Percentiles rank a stretch among this genome's conserved stretches.
Conservation (phyloP, 2,329 filamentous ascomycete genomes). For the Neonectria faginata region DNA sequence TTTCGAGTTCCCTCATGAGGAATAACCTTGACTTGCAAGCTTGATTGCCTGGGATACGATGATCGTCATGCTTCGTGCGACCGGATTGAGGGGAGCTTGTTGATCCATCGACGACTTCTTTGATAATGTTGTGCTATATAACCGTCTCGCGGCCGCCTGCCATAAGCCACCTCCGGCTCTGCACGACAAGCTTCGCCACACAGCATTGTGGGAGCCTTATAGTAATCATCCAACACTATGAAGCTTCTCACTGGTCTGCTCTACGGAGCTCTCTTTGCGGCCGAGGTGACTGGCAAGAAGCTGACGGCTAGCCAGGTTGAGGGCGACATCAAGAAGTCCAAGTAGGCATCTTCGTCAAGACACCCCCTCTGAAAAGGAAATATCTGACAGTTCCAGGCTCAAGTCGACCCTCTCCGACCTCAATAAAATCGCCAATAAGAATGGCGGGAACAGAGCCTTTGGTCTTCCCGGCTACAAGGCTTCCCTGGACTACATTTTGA, state of each 20-base stretch:
- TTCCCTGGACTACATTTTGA: constrained; percentile 67
- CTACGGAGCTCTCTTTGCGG: constrained; percentile 39
- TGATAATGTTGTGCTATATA: constrained; percentile 30
- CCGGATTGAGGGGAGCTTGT: neutral
- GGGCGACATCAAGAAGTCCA: constrained; percentile 41
- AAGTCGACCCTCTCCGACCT: constrained; percentile 66
- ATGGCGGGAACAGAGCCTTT: constrained; percentile 71
- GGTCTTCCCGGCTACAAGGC: constrained; percentile 69
- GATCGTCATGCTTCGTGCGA: constrained; percentile 18
- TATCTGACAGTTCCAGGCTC: constrained; percentile 54
- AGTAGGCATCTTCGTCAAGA: constrained; percentile 23
- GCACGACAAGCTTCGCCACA: constrained; percentile 5
- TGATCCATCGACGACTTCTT: neutral
- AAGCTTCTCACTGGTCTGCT: constrained; percentile 39
- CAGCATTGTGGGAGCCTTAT: neutral
- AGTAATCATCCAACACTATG: constrained; percentile 27
- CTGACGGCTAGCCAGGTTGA: constrained; percentile 42
- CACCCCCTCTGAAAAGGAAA: rapidly evolving
- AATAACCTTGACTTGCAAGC: constrained; percentile 7
- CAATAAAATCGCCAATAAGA: constrained; percentile 64
- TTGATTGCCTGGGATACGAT: constrained; percentile 6
- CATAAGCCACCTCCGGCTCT: neutral
- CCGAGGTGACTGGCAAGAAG: constrained; percentile 38
- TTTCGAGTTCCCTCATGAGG: constrained; percentile 31
- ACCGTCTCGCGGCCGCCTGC: constrained; percentile 15